These are phyloP conservation scores for Plasmodium vivax DNA, from an alignment of 169 alveolate genomes.

Conservation along the genomic window DNA sequence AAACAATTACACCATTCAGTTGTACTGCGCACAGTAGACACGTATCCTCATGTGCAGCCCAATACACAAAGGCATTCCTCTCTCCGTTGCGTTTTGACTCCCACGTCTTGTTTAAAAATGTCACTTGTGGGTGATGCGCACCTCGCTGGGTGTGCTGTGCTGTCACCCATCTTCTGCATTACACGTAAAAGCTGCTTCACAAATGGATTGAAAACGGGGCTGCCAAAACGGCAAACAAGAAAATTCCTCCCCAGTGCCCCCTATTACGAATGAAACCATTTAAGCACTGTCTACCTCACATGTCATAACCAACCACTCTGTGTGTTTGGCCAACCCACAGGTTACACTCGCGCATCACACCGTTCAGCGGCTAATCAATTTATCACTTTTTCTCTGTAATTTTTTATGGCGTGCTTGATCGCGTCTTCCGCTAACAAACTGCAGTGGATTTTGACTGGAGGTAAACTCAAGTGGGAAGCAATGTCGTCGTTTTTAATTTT, in stretches of 20 bases:
- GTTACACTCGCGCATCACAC: background rate
- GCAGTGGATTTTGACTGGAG: constrained; percentile 99
- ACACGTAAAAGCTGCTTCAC: background rate
- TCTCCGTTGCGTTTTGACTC: background rate
- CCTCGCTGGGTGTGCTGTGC: background rate
- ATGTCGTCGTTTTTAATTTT: constrained; percentile 94
- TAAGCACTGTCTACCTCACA: background rate
- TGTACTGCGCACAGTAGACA: background rate
- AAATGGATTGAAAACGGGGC: background rate
- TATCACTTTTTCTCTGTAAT: constrained; percentile 84
- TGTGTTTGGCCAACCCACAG: background rate
- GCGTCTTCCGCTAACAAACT: constrained; percentile 99
- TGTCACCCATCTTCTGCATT: background rate
- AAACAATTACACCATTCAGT: background rate
- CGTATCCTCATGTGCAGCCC: background rate
- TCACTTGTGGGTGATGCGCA: background rate
- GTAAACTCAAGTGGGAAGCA: constrained; percentile 94
- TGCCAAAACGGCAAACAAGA: background rate
- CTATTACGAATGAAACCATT: background rate
- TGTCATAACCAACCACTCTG: background rate
- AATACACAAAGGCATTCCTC: background rate
- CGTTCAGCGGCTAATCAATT: constrained; percentile 54
- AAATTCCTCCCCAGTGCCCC: background rate
- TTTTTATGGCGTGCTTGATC: constrained; percentile 95
- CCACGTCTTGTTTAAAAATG: background rate